Evolutionary conservation across 2,329 filamentous ascomycete genomes (phyloP).

Genomic region (Ceratocystis ficicola): DNA sequence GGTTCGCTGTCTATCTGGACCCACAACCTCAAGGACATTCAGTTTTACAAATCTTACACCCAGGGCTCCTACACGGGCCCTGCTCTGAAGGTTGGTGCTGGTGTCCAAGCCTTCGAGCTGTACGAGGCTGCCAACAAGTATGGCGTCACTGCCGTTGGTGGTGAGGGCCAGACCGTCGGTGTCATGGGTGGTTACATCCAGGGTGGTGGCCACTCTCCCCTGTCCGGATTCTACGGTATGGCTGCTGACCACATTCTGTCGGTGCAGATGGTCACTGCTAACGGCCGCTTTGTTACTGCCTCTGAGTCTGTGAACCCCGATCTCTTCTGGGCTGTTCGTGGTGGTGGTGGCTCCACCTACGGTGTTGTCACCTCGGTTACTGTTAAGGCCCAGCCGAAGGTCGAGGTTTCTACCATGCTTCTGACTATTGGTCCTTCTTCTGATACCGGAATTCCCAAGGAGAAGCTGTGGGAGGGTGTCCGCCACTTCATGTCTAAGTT

Average conservation of each 20-base stretch:
- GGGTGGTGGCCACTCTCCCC: conserved; percentile 42
- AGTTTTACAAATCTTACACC: conserved; percentile 34
- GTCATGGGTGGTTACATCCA: conserved; percentile 44
- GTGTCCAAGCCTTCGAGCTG: conserved; percentile 39
- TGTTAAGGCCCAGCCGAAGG: conserved; percentile 29
- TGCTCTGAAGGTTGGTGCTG: conserved; percentile 43
- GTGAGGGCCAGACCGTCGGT: conserved; percentile 37
- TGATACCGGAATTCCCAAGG: conserved; percentile 28
- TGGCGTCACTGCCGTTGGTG: conserved; percentile 23
- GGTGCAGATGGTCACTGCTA: conserved; percentile 37
- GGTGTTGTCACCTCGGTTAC: conserved; percentile 34
- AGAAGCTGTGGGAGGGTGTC: conserved; percentile 30
- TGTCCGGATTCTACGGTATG: conserved; percentile 33
- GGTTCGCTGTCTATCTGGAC: conserved; percentile 33
- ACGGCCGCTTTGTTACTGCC: conserved; percentile 35
- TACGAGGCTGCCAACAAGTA: conserved; percentile 30
- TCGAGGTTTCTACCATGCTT: conserved; percentile 29
- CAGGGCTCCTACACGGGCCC: conserved; percentile 36
- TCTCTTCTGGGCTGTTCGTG: conserved; percentile 40
- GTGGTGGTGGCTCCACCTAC: conserved; percentile 35
- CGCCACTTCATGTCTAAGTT: conserved; percentile 29
- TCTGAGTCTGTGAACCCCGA: conserved; percentile 34
- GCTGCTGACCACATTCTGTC: conserved; percentile 39
- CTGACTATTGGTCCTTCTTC: conserved; percentile 28
- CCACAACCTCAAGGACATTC: conserved; percentile 32